Conservation (phyloP, 192 early-diverging fungal genomes). For the Backusella liffmaniae region DNA sequence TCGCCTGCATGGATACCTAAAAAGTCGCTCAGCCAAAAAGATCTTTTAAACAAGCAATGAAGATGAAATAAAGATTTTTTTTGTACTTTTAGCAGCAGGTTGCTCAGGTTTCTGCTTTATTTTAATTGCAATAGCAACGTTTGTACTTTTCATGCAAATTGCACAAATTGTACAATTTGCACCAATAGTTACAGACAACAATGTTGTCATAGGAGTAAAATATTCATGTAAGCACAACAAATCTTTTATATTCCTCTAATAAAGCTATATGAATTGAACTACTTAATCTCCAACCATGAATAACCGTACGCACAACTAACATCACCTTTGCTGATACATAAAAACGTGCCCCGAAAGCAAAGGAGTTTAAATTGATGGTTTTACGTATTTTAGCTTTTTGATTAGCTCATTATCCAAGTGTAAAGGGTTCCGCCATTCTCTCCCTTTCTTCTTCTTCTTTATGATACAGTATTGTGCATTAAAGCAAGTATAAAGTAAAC, state of each 20-base stretch:
- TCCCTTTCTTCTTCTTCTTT: too few relatives aligned
- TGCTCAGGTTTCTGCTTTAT: not conserved
- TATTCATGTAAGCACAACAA: too few relatives aligned
- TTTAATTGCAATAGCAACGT: too few relatives aligned
- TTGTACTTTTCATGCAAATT: not conserved
- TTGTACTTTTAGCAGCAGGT: too few relatives aligned
- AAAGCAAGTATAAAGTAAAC: not conserved
- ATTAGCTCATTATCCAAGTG: not conserved
- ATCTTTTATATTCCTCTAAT: too few relatives aligned
- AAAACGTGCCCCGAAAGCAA: not conserved
- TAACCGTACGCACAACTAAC: not conserved
- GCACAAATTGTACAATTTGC: not conserved
- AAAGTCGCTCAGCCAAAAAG: constrained; percentile 2
- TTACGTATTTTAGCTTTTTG: not conserved
- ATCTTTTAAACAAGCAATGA: not conserved
- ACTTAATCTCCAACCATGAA: too few relatives aligned
- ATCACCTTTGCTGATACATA: not conserved
- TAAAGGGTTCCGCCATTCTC: not conserved
- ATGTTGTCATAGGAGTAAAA: too few relatives aligned
- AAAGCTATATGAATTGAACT: too few relatives aligned
- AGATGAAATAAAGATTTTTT: not conserved
- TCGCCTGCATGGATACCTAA: constrained; percentile 19
- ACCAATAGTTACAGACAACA: not conserved
- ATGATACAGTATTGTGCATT: too few relatives aligned
- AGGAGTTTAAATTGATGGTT: not conserved